Base-by-base conservation (phyloP, 331 rosid genomes). In the Stylosanthes scabra region DNA sequence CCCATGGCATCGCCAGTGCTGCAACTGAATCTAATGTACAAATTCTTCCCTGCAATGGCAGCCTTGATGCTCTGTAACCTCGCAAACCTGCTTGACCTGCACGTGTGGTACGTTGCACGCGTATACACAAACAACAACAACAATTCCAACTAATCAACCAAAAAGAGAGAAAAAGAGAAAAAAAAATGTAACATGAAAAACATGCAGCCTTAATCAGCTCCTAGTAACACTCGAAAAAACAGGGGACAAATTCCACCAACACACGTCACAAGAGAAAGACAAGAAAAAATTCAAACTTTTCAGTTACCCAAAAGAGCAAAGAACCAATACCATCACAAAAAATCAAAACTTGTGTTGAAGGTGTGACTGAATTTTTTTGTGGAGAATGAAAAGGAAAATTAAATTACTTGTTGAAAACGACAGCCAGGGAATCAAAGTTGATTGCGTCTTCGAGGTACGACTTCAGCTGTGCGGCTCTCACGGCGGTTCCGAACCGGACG, bases 1-100 rank as follows among this genome's bases (percentile, higher is more conserved):
- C 93, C 96, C 96, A 90, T 90, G 8, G 96, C 96, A 28, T 90
- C 96, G 1, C 93, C 96, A 0, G 96, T 90, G 73, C 78, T 79
- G 74, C 91, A 90, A 3, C 74, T 50, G 66, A 90, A 90, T 69
- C 96, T 90, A 20, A 86, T 74, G 71, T 88, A 88, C 15, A 88
- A 73, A 40, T 90, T 90, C 79, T 82, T 88, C 8, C 96, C 91
- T 42, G 90, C 91, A 7, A 86, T 9, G 1, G 72, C 55, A 44
- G 83, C 65, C 47, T 81, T 77, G 4, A 90, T 78, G 9, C 13
- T 59, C 56, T 82, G 91, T 13, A 90, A 67, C 75, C 72, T 80
- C 0, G 88, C 91, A 73, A 87, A 90, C 68, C 93, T 87, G 69
- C 96, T 90, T 20, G 96, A 83, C 83, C 89, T 86, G 81, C 50